Base-by-base conservation (phyloP, 1,284 basidiomycete species). In the Baeospora myosura region DNA sequence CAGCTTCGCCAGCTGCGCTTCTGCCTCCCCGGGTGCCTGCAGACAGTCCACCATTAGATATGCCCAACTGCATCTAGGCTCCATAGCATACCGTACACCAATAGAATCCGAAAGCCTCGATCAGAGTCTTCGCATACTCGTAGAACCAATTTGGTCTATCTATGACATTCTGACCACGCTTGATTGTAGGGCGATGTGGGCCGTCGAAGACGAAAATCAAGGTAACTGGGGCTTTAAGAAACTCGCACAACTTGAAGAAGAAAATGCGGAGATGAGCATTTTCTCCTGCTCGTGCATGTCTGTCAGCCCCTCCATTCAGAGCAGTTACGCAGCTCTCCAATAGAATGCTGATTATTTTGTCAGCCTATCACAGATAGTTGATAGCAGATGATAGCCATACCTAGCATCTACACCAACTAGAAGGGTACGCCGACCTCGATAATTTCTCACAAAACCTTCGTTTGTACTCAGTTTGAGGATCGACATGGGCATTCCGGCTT, bases 1-100 rank as follows among this genome's bases (percentile, higher is more conserved):
- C 48, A 98, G 70, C 46, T 85, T 82, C 0, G 95, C 95, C 1
- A 98, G 71, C 56, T 98, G 94, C 0, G 95, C 95, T 61, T 98
- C 95, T 0, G 95, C 95, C 62, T 98, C 95, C 8, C 91, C 95
- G 0, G 89, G 89, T 4, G 95, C 86, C 14, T 35, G 18, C 11
- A 35, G 4, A 7, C 18, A 7, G 18, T 35, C 18, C 18, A n/a
- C 18, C 12, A 35, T 35, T 21, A 14, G 12, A 35, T 4, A 3
- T 10, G 8, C 8, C 7, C 16, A 11, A 21, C 11, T 35, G 18
- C n/a, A 7, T 4, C 33, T 16, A 35, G 26, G n/a, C 8, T 35
- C 12, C 11, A 16, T 14, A 14, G 18, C 33, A 11, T 35, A 7
- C 33, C 33, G 12, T 12, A 20, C 12, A 11, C n/a, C n/a, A 14